These are phyloP conservation scores for Phytophthora citrophthora DNA, from an alignment of 352 stramenopile species.

Conservation along the genomic window DNA sequence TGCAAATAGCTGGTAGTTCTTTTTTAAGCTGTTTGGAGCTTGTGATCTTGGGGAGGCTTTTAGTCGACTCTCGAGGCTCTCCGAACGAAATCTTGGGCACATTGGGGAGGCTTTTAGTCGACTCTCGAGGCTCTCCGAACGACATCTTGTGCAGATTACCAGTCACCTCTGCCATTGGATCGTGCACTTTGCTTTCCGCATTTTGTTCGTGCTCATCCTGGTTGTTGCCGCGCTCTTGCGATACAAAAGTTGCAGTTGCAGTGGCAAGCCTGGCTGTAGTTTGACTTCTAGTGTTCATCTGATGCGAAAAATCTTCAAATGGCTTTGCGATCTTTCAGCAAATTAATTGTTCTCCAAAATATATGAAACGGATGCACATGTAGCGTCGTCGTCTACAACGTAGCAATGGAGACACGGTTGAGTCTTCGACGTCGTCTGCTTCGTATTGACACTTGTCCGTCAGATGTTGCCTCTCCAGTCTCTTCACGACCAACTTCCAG, in stretches of 20 bases:
- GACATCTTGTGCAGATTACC: conserved; percentile 29
- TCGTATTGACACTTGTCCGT: conserved; percentile 33
- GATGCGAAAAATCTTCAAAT: conserved; percentile 3
- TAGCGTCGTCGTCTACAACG: conserved; percentile 1
- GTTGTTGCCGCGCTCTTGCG: conserved; percentile 21
- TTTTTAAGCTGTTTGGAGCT: conserved; percentile 15
- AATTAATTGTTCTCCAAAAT: no score
- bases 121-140: conserved; percentile 17
- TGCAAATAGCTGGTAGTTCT: conserved; percentile 35
- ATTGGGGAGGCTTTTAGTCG: background rate
- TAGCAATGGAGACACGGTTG: conserved; percentile 34
- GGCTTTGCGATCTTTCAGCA: background rate
- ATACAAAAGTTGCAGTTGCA: background rate
- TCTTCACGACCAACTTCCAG: background rate
- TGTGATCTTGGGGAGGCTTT: conserved; percentile 7
- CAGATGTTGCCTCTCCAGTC: background rate
- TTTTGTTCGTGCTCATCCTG: conserved; percentile 20
- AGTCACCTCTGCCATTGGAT: conserved; percentile 16
- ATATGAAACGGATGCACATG: conserved; percentile 16
- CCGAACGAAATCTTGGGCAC: conserved; percentile 38
- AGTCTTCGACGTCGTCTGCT: conserved; percentile 30
- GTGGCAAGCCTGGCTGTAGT: background rate
- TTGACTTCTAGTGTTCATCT: conserved; percentile 12
- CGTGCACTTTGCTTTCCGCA: background rate
- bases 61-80: background rate